Evolutionary conservation across 2,329 filamentous ascomycete species (phyloP).

Genomic region (Dothiorella sarmentorum): DNA sequence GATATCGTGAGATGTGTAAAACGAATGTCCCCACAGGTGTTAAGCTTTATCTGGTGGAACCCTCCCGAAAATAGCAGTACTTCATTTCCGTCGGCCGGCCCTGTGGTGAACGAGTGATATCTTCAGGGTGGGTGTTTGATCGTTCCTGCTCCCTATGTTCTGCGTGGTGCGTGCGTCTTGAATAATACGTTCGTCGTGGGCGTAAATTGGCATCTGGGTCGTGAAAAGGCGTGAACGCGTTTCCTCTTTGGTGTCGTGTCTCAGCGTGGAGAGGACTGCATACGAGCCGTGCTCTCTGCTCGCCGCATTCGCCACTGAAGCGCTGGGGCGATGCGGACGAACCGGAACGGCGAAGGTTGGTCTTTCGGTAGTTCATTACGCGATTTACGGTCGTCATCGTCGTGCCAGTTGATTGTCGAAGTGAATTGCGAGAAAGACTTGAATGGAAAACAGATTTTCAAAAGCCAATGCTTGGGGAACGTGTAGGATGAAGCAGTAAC

Average conservation of each 20-base stretch:
- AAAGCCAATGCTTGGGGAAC: background rate
- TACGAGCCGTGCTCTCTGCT: background rate
- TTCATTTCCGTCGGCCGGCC: background rate
- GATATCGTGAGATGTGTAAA: background rate
- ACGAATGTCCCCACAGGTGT: background rate
- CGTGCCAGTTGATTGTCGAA: background rate
- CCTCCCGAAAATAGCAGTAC: conserved; percentile 3
- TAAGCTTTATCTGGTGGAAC: conserved; percentile 10
- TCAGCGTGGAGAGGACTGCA: background rate
- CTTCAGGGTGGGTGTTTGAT: background rate
- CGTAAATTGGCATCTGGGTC: conserved; percentile 11
- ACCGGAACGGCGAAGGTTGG: background rate
- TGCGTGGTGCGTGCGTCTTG: conserved; percentile 6
- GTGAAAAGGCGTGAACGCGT: background rate
- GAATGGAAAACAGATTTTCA: background rate
- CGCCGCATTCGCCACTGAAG: conserved; percentile 3
- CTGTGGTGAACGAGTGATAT: background rate
- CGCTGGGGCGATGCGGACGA: background rate
- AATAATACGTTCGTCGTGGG: background rate
- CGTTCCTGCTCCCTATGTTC: background rate
- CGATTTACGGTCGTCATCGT: conserved; percentile 1
- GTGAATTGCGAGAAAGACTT: background rate
- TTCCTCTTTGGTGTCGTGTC: background rate
- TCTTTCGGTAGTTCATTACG: conserved; percentile 11
- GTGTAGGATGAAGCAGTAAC: background rate